These are phyloP conservation scores for Panicum hallii DNA, from an alignment of 202 grass and related monocot genomes.

Conservation along the genomic window DNA sequence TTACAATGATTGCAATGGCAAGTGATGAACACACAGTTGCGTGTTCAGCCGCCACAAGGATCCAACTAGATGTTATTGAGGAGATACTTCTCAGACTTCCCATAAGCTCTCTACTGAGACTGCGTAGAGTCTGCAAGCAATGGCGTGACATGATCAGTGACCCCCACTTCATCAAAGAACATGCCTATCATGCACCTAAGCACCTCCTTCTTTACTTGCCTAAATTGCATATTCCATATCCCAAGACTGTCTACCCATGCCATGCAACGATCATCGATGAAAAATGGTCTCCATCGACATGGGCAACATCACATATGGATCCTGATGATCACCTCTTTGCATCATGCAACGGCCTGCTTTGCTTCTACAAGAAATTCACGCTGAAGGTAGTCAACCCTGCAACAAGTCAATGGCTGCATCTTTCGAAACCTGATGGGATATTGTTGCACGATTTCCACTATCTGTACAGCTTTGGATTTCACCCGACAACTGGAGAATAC, in stretches of 20 bases:
- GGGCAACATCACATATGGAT: conserved; percentile 23
- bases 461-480: conserved; percentile 52
- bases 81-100: conserved; percentile 48
- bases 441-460: conserved; percentile 29
- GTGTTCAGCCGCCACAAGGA: neutral
- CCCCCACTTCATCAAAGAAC: conserved; percentile 15
- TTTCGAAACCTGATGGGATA: conserved; percentile 41
- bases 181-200: conserved; percentile 14
- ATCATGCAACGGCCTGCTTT: conserved; percentile 51
- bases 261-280: conserved; percentile 23
- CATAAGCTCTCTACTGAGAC: conserved; percentile 21
- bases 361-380: conserved; percentile 42
- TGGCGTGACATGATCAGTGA: conserved; percentile 31
- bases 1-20: conserved; percentile 22
- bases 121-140: conserved; percentile 26
- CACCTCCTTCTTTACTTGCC: conserved; percentile 40
- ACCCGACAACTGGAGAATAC: conserved; percentile 43
- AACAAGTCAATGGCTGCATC: conserved; percentile 35
- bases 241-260: conserved; percentile 10
- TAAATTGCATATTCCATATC: neutral
- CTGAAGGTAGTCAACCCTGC: conserved; percentile 48
- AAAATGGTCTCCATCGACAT: conserved; percentile 38
- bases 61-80: conserved; percentile 19
- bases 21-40: neutral
- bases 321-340: conserved; percentile 43